Conservation (phyloP, 1,284 basidiomycete species). For the Peniophora sp. region DNA sequence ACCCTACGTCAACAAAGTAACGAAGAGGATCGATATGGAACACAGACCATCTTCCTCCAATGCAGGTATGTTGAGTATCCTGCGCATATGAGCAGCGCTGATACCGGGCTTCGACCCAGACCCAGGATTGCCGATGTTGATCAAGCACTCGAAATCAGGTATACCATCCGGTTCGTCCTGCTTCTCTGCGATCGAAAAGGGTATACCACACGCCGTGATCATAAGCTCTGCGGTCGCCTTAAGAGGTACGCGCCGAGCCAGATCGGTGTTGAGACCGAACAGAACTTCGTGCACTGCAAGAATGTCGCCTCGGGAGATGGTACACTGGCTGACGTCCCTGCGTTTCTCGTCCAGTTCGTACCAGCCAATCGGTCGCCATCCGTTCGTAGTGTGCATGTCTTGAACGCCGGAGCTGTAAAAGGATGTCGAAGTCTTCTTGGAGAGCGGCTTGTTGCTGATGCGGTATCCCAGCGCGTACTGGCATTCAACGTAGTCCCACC, state of each 20-base stretch:
- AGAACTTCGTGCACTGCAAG: not conserved
- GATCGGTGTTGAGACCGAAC: not conserved
- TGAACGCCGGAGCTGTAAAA: too few species aligned
- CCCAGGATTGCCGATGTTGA: not conserved
- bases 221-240: not conserved
- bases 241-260: not conserved
- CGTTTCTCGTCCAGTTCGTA: not conserved
- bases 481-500: not conserved
- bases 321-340: not conserved
- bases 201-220: not conserved
- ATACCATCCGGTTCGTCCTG: not conserved
- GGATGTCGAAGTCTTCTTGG: not conserved
- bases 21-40: not conserved
- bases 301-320: not conserved
- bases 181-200: conserved; percentile 1
- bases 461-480: not conserved
- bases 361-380: not conserved
- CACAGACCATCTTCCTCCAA: not conserved
- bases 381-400: not conserved
- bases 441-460: not conserved
- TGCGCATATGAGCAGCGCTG: not conserved
- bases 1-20: not conserved
- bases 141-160: not conserved
- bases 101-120: not conserved
- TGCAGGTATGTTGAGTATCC: not conserved